phyloP scores from a whole-genome alignment of 441 rosid genomes.

The Geranium incanum region DNA sequence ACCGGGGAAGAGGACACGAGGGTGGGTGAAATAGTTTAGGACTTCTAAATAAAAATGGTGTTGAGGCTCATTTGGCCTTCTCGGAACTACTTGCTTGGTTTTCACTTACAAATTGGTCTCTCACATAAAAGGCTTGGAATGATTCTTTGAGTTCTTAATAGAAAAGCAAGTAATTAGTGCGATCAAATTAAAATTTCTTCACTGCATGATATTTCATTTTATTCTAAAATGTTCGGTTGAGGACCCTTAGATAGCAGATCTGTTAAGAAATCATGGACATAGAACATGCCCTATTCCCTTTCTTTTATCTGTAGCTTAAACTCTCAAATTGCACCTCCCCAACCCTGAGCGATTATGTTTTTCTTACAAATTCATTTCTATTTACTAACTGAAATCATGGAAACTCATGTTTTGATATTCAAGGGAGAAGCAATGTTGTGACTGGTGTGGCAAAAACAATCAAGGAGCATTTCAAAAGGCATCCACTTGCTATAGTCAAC shows the following conservation, averaged over 20 bases:
- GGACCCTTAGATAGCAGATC: neutral
- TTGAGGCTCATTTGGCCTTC: slow-evolving; percentile 5
- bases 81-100: slow-evolving; percentile 7
- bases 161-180: neutral
- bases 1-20: slow-evolving; percentile 5
- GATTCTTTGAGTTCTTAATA: neutral
- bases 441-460: slow-evolving; percentile 73
- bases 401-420: slow-evolving; percentile 17
- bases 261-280: neutral
- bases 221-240: neutral
- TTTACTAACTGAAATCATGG: slow-evolving; percentile 5
- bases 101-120: neutral
- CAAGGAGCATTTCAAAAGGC: slow-evolving; percentile 58
- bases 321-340: neutral
- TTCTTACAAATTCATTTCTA: neutral
- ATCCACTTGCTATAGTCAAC: slow-evolving; percentile 80
- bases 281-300: neutral
- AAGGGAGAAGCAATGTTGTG: slow-evolving; percentile 80
- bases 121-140: neutral
- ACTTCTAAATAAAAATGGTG: neutral
- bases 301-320: neutral
- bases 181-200: neutral
- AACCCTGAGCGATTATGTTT: neutral
- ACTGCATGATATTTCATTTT: neutral
- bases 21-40: neutral